phyloP scores from a whole-genome alignment of 163 green algal species.

The Smithsoniella earleae region DNA sequence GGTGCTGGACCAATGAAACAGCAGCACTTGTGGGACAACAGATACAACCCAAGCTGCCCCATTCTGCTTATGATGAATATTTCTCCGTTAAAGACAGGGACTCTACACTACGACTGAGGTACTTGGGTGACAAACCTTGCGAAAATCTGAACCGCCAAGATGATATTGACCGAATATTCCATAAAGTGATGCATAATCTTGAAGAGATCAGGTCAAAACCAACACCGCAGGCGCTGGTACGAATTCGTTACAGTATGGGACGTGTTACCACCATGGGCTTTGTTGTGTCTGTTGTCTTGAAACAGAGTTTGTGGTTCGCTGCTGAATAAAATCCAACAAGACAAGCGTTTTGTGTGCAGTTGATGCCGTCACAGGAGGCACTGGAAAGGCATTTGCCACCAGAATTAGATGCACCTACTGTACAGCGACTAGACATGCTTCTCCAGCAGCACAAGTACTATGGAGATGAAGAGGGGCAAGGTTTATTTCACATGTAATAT shows the following conservation, averaged over 20 bases:
- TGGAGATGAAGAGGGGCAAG: background rate
- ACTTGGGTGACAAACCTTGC: slow-evolving; percentile 14
- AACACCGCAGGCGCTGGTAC: background rate
- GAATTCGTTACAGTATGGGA: background rate
- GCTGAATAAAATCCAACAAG: background rate
- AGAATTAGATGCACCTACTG: background rate
- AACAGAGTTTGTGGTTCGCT: background rate
- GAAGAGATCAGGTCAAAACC: slow-evolving; percentile 6
- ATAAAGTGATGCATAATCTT: background rate
- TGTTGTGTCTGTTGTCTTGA: too few species aligned
- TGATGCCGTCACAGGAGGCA: background rate
- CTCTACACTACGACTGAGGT: background rate
- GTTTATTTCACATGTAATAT: too few species aligned
- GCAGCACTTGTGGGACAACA: slow-evolving; percentile 33
- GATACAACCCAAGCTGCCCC: background rate
- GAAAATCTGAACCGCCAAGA: slow-evolving; percentile 11
- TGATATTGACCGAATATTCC: slow-evolving; percentile 7
- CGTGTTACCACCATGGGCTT: too few species aligned
- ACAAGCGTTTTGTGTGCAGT: background rate
- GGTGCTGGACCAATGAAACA: slow-evolving; percentile 94
- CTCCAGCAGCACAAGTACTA: slow-evolving; percentile 27
- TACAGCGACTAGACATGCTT: background rate
- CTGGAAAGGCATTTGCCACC: slow-evolving; percentile 9
- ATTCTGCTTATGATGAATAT: slow-evolving; percentile 25
- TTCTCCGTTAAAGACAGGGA: slow-evolving; percentile 27